Conservation (phyloP, 2,329 filamentous ascomycete species). For the Fusarium sp. region DNA sequence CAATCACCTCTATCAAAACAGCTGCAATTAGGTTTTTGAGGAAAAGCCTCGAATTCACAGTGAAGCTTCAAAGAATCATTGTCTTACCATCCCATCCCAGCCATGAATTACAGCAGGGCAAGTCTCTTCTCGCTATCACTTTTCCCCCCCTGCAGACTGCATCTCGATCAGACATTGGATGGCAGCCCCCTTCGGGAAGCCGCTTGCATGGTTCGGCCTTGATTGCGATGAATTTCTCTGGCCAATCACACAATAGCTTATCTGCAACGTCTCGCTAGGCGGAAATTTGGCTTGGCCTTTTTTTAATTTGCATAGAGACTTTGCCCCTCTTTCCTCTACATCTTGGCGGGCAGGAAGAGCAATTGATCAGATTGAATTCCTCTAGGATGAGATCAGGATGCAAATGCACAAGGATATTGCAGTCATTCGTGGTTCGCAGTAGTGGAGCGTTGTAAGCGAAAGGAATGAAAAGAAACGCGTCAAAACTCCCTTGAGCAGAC, state of each 20-base stretch:
- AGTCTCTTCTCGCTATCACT: not conserved
- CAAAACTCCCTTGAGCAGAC: slow-evolving; percentile 9
- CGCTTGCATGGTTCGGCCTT: slow-evolving; percentile 34
- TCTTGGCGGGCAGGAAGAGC: not conserved
- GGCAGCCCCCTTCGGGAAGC: slow-evolving; percentile 20
- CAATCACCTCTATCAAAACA: no score
- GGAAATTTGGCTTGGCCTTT: slow-evolving; percentile 40
- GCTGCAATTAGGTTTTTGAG: no score
- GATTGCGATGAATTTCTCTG: slow-evolving; percentile 11
- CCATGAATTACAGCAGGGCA: not conserved
- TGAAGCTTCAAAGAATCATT: not conserved
- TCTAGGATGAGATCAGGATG: not conserved
- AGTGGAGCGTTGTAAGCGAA: not conserved
- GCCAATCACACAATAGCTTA: slow-evolving; percentile 25
- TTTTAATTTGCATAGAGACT: slow-evolving; percentile 11
- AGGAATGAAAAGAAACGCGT: not conserved
- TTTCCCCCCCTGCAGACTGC: slow-evolving; percentile 27
- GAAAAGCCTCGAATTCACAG: no score
- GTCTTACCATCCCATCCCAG: not conserved
- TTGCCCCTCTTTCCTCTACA: not conserved
- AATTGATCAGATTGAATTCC: slow-evolving; percentile 1
- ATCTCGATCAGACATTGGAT: slow-evolving; percentile 38
- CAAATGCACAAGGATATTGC: not conserved
- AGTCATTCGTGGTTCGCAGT: not conserved
- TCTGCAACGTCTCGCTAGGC: slow-evolving; percentile 27